phyloP scores from a whole-genome alignment of 2,329 filamentous ascomycete species.

The Penicillium occitanis region DNA sequence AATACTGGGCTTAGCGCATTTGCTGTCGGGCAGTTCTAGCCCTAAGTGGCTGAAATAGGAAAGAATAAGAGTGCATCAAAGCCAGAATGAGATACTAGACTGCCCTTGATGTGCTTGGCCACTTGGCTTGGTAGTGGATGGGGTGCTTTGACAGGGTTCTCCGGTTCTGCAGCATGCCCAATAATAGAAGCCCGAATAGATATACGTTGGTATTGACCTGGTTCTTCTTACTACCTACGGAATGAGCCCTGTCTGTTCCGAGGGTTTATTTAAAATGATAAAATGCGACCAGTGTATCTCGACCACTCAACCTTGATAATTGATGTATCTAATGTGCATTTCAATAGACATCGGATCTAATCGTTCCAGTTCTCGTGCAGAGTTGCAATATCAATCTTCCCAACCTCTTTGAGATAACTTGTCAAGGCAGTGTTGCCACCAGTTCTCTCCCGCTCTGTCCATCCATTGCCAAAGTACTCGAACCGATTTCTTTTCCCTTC shows the following conservation, averaged over 20 bases:
- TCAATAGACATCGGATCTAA: background rate
- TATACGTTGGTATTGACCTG: too few relatives aligned
- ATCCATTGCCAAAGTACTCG: conserved; percentile 19
- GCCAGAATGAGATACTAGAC: background rate
- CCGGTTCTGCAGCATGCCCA: too few relatives aligned
- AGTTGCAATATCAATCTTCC: conserved; percentile 14
- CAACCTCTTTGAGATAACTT: conserved; percentile 17
- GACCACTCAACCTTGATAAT: background rate
- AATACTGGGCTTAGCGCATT: background rate
- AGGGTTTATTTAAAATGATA: too few relatives aligned
- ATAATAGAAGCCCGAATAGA: too few relatives aligned
- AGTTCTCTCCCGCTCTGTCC: conserved; percentile 14
- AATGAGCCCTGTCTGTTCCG: too few relatives aligned
- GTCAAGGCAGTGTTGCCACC: background rate
- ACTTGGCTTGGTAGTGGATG: background rate
- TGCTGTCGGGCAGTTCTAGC: background rate
- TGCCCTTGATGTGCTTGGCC: background rate
- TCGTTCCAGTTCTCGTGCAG: conserved; percentile 20
- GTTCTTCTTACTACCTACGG: too few relatives aligned
- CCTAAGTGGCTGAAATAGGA: conserved; percentile 5
- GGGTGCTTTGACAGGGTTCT: too few relatives aligned
- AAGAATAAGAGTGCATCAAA: background rate
- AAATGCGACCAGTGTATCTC: background rate
- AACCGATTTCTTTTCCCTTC: conserved; percentile 13
- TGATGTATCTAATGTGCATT: background rate